Evolutionary conservation across 768 basidiomycete species (phyloP), one percentile per base, ranked within the genome.

Genomic region (Cubamyces sp.): DNA sequence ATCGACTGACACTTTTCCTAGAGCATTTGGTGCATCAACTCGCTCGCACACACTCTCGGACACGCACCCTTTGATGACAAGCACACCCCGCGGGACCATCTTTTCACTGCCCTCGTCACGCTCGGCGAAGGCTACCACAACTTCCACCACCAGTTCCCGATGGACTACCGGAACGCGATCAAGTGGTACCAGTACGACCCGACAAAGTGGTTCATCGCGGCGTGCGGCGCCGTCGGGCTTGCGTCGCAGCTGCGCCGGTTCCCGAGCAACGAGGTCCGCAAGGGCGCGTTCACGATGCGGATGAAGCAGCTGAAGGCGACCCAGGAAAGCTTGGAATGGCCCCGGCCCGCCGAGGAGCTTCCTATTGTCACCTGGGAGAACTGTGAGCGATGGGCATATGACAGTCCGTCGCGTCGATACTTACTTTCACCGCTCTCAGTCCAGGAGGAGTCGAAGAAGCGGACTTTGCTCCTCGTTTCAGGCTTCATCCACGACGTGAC

Each of bases 111-210:
- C 2, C 79, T 97, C 30, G 88, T 87, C 63, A 97, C 95, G 40
- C 88, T 96, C 70, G 95, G 95, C 55, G 95, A 98, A 75, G 95
- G 95, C 16, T 98, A 98, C 79, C 95, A 98, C 81, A 98, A 98
- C 77, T 96, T 96, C 85, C 95, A 98, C 78, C 95, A 98, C 71
- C 86, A 88, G 72, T 96, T 96, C 85, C 95, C 95, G 8, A 94
- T 94, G 91, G 95, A 98, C 75, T 98, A 95, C 79, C 85, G 95
- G 25, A 96, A 96, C 71, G 95, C 95, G 60, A 94, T 96, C 81
- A 93, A 82, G 75, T 94, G 92, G 92, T 92, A 91, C 75, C 92
- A 94, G 72, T 94, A 94, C 70, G 92, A 94, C 72, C 93, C 92
- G 9, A 94, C 92, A 30, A 94, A 94, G 74, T 95, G 93, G 93